A percentile compares a stretch with the other conserved stretches of the same genome.
Evolutionary conservation across 331 rosid genomes (phyloP).

Genomic region (Acacia concinna): DNA sequence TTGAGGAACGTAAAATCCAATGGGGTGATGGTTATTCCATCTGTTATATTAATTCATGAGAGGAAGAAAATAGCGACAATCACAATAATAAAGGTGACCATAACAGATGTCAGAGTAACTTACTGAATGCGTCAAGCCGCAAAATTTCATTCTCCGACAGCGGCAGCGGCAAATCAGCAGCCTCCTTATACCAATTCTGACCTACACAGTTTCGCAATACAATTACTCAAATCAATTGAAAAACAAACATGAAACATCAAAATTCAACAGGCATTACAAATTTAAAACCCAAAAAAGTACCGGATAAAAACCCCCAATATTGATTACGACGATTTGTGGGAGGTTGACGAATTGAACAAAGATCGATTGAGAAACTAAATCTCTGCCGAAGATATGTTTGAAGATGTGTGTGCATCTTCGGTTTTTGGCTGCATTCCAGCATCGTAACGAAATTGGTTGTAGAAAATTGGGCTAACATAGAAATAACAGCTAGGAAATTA

Average conservation of each 20-base stretch:
- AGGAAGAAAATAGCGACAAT: background rate
- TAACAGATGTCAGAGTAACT: background rate
- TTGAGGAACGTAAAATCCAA: slow-evolving; percentile 12
- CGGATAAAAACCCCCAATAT: background rate
- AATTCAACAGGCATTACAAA: background rate
- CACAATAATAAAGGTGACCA: background rate
- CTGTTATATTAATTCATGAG: background rate
- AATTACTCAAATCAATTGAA: background rate
- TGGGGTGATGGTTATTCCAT: background rate
- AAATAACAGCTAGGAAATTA: slow-evolving; percentile 29
- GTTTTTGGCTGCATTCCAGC: background rate
- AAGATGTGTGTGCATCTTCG: background rate
- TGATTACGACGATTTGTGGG: slow-evolving; percentile 21
- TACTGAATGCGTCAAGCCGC: slow-evolving; percentile 14
- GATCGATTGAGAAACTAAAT: slow-evolving; percentile 2
- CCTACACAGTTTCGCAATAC: background rate
- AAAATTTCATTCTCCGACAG: slow-evolving; percentile 9
- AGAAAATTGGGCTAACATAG: background rate
- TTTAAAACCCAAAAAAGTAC: background rate
- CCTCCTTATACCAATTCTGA: background rate
- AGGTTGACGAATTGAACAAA: background rate
- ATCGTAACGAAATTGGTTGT: background rate
- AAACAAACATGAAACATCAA: background rate
- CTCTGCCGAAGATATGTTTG: background rate
- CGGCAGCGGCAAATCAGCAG: slow-evolving; percentile 24